phyloP scores from a whole-genome alignment of 164 flowering plant genomes.

The Annona squamosa region DNA sequence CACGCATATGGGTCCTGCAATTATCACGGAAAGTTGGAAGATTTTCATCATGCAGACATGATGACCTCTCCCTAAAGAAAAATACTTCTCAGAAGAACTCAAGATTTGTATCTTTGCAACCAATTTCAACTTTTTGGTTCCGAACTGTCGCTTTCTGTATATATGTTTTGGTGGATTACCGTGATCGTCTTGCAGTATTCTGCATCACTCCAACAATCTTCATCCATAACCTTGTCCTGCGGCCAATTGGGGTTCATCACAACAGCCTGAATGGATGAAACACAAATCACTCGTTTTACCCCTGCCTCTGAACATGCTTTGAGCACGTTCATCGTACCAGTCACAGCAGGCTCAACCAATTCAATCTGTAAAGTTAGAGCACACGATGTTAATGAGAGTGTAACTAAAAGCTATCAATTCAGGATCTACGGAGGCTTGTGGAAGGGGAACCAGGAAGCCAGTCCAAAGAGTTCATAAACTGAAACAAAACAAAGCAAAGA shows the following conservation, averaged over 20 bases:
- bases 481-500: neutral
- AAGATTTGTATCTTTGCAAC: neutral
- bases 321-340: conserved; percentile 54
- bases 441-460: neutral
- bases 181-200: conserved; percentile 39
- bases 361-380: conserved; percentile 30
- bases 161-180: conserved; percentile 20
- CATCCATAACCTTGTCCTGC: conserved; percentile 40
- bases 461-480: neutral
- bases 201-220: conserved; percentile 52
- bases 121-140: neutral
- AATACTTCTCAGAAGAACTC: neutral
- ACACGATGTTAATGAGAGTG: neutral
- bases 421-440: neutral
- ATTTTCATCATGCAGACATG: neutral
- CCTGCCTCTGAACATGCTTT: conserved; percentile 43
- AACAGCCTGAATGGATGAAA: conserved; percentile 46
- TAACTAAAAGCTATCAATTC: neutral
- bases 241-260: conserved; percentile 45
- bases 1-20: conserved; percentile 9
- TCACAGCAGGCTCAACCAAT: conserved; percentile 45
- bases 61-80: neutral
- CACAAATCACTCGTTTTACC: conserved; percentile 39
- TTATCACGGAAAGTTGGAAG: neutral
- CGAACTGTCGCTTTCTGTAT: neutral